A percentile compares a stretch with the other conserved stretches of the same genome.
phyloP scores from a whole-genome alignment of 108 stramenopile genomes.

The Discostella stelligeroides region DNA sequence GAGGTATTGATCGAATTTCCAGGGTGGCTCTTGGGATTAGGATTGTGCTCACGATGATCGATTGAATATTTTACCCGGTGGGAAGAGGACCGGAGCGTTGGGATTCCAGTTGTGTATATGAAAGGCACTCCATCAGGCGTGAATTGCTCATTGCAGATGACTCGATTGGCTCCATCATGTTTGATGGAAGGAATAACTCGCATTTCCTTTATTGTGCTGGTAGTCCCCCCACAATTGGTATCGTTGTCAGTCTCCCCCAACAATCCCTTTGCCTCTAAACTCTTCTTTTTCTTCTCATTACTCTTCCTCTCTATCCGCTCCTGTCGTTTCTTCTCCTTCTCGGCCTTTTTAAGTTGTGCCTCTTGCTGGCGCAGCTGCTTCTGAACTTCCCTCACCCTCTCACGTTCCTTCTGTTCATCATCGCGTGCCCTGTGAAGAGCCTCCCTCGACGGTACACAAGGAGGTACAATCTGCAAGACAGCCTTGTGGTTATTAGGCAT shows the following conservation, averaged over 20 bases:
- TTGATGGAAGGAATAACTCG: too few relatives aligned
- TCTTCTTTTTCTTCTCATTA: neutral
- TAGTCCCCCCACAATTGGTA: neutral
- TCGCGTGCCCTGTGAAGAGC: slow-evolving; percentile 31
- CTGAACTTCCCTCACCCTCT: slow-evolving; percentile 16
- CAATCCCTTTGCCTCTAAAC: neutral
- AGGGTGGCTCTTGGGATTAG: slow-evolving; percentile 57
- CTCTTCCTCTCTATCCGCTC: slow-evolving; percentile 19
- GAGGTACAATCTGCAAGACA: slow-evolving; percentile 75
- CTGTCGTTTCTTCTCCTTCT: slow-evolving; percentile 33
- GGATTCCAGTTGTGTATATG: slow-evolving; percentile 75
- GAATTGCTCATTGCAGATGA: neutral
- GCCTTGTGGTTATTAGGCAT: slow-evolving; percentile 80
- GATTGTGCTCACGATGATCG: slow-evolving; percentile 70
- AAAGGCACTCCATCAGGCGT: slow-evolving; percentile 37
- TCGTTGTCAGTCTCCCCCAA: slow-evolving; percentile 8
- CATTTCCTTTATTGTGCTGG: too few relatives aligned
- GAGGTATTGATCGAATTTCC: slow-evolving; percentile 66
- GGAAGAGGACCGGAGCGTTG: slow-evolving; percentile 79
- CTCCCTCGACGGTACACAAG: slow-evolving; percentile 43
- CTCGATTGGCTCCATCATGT: neutral
- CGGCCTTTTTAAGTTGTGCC: slow-evolving; percentile 19
- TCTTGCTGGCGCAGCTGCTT: slow-evolving; percentile 19
- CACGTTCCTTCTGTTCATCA: slow-evolving; percentile 29
- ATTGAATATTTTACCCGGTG: slow-evolving; percentile 79